Evolutionary conservation across 1,284 basidiomycete species (phyloP).

Genomic region (Pseudozyma thailandica): DNA sequence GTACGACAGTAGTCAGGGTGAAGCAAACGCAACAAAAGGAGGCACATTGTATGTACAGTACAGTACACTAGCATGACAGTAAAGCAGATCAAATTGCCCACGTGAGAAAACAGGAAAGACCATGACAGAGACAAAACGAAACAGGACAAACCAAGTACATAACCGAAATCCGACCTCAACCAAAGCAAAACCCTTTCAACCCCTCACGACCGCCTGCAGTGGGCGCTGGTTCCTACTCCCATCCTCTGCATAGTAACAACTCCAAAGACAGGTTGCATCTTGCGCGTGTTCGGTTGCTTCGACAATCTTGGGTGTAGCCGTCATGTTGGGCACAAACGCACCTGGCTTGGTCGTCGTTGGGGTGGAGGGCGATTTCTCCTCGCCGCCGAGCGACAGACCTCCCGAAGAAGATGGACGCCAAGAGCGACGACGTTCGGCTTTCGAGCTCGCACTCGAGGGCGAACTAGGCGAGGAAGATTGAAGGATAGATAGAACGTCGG

Average conservation of each 20-base stretch:
- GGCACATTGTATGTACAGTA: no score
- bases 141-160: no score
- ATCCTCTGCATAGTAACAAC: conserved; percentile 41
- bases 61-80: no score
- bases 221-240: conserved; percentile 4
- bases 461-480: background rate
- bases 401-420: conserved; percentile 24
- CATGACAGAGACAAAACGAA: no score
- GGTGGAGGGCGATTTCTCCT: conserved; percentile 2
- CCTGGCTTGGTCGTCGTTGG: conserved; percentile 4
- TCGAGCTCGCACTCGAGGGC: background rate
- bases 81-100: no score
- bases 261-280: conserved; percentile 26
- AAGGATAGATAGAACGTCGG: conserved; percentile 32
- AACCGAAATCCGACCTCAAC: no score
- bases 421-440: conserved; percentile 23
- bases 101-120: no score
- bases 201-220: background rate
- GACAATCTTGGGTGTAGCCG: conserved; percentile 34
- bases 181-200: no score
- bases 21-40: no score
- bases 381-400: background rate
- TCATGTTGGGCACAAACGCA: background rate
- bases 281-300: background rate
- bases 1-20: no score